phyloP scores from a whole-genome alignment of 768 basidiomycete genomes.

The Lactarius quietus region DNA sequence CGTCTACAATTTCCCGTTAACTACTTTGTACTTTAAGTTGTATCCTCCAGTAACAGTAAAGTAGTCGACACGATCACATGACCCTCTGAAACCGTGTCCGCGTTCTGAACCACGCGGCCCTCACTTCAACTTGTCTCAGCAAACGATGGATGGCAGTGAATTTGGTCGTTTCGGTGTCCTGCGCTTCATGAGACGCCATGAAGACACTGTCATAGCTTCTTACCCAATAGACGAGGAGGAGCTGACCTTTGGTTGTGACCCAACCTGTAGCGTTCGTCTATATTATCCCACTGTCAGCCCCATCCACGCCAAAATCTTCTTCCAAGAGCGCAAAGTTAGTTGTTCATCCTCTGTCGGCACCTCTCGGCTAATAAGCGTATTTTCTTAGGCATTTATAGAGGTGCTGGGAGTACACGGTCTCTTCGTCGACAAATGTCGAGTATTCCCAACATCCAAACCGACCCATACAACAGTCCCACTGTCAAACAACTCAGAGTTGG shows the following conservation, averaged over 20 bases:
- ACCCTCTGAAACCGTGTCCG: slow-evolving; percentile 17
- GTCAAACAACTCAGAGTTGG: slow-evolving; percentile 60
- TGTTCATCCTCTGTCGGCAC: not conserved
- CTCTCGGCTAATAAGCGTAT: not conserved
- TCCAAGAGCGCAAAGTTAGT: slow-evolving; percentile 57
- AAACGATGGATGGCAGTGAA: slow-evolving; percentile 40
- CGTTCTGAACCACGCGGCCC: not conserved
- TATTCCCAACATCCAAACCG: slow-evolving; percentile 45
- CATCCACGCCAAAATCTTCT: slow-evolving; percentile 64
- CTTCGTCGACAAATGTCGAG: slow-evolving; percentile 57
- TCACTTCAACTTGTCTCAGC: not conserved
- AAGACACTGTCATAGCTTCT: slow-evolving; percentile 50
- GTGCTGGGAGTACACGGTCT: slow-evolving; percentile 58
- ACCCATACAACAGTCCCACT: slow-evolving; percentile 54
- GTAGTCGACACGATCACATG: slow-evolving; percentile 23
- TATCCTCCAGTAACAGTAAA: no score
- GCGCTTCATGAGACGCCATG: slow-evolving; percentile 54
- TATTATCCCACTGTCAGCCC: slow-evolving; percentile 63
- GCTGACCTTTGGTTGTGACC: slow-evolving; percentile 67
- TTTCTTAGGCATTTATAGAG: slow-evolving; percentile 58
- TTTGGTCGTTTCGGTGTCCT: slow-evolving; percentile 67
- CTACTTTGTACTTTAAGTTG: not conserved
- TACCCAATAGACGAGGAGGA: slow-evolving; percentile 70
- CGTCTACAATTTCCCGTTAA: slow-evolving; percentile 22
- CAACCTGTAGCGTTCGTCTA: slow-evolving; percentile 59